These are phyloP conservation scores for Rhizopus microsporus DNA, from an alignment of 371 early-diverging fungal genomes.

Conservation along the genomic window DNA sequence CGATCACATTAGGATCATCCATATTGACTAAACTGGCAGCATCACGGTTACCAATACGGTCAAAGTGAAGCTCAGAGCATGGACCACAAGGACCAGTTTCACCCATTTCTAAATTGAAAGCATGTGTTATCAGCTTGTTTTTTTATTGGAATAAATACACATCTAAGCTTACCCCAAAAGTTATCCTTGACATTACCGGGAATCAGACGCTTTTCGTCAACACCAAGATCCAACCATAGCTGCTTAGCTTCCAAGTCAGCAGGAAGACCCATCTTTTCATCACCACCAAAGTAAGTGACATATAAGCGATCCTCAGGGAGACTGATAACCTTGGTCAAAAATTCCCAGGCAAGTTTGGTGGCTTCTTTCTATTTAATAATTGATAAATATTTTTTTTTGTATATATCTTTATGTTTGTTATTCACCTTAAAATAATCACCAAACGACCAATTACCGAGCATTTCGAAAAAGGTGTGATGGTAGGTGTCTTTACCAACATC, in stretches of 20 bases:
- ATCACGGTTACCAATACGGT: conserved; percentile 97
- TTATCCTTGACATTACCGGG: conserved; percentile 96
- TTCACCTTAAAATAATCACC: conserved; percentile 98
- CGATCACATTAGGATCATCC: conserved; percentile 99
- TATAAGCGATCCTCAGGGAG: conserved; percentile 93
- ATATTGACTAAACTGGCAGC: conserved; percentile 94
- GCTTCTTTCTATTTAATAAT: conserved; percentile 35
- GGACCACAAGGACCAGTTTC: conserved; percentile 99
- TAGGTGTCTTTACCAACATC: conserved; percentile 99
- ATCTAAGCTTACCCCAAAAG: conserved; percentile 91
- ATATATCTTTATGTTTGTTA: not conserved
- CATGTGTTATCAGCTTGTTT: not conserved
- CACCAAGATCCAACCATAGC: conserved; percentile 93
- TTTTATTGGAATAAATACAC: not conserved
- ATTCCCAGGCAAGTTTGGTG: conserved; percentile 92
- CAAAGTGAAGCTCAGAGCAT: conserved; percentile 99
- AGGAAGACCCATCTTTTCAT: conserved; percentile 75
- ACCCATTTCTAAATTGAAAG: conserved; percentile 87
- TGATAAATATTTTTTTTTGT: not conserved
- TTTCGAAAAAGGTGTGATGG: conserved; percentile 99
- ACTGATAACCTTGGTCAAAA: conserved; percentile 89
- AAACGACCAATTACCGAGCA: conserved; percentile 99
- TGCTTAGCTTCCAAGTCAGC: conserved; percentile 94
- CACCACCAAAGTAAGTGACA: conserved; percentile 98
- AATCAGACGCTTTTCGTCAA: conserved; percentile 84